Evolutionary conservation across 2,329 filamentous ascomycete species (phyloP).

Genomic region (Mycosphaerella sp.): DNA sequence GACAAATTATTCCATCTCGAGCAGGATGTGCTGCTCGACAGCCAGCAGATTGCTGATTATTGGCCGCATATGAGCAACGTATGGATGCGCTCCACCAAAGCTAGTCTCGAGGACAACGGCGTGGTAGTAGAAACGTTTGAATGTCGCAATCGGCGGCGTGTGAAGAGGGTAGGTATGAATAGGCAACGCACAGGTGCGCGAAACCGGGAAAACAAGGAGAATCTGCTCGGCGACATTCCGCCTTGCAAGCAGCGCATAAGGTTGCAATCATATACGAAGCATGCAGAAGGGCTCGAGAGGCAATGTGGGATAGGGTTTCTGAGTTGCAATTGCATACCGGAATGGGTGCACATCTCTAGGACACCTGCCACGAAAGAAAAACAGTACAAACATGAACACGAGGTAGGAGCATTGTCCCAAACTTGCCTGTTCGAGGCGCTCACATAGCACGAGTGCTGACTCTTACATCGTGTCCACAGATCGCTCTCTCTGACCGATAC

Average conservation of each 20-base stretch:
- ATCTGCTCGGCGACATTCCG: slow-evolving; percentile 11
- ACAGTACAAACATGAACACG: slow-evolving; percentile 18
- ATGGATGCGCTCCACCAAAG: slow-evolving; percentile 15
- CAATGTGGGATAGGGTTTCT: slow-evolving; percentile 18
- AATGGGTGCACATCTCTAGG: slow-evolving; percentile 22
- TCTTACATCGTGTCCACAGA: too few species aligned
- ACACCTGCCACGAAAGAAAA: slow-evolving; percentile 4
- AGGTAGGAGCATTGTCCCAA: background rate
- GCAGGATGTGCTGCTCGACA: slow-evolving; percentile 19
- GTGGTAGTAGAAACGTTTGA: slow-evolving; percentile 21
- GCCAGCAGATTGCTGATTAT: slow-evolving; percentile 26
- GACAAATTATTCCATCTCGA: slow-evolving; percentile 23
- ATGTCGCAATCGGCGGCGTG: slow-evolving; percentile 19
- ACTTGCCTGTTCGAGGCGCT: too few species aligned
- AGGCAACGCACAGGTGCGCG: slow-evolving; percentile 7
- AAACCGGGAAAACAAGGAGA: slow-evolving; percentile 12
- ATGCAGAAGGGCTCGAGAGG: slow-evolving; percentile 7
- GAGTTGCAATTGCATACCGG: slow-evolving; percentile 23
- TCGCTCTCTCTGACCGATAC: slow-evolving; percentile 14
- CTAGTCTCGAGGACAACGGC: slow-evolving; percentile 13
- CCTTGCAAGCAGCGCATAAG: slow-evolving; percentile 19
- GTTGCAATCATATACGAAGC: slow-evolving; percentile 21
- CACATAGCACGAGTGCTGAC: too few species aligned
- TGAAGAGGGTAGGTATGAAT: slow-evolving; percentile 9
- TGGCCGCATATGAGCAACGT: slow-evolving; percentile 26